phyloP scores from a whole-genome alignment of 2,329 filamentous ascomycete species.

The Aspergillus floridensis region DNA sequence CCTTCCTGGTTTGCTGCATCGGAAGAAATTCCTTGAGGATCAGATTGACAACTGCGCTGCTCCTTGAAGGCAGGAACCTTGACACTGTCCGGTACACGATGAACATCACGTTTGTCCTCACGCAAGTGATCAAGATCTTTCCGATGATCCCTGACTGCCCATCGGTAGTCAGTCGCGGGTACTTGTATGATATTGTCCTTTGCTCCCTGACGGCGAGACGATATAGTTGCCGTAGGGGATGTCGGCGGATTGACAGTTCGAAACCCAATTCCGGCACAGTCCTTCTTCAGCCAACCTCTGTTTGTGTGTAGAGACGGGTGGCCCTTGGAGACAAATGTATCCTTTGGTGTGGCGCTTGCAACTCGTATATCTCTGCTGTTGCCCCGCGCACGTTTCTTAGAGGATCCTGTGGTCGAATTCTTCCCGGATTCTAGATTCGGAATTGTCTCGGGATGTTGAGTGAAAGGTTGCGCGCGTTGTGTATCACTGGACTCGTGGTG shows the following conservation, averaged over 20 bases:
- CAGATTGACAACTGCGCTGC: neutral
- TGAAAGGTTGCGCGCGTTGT: conserved; percentile 1
- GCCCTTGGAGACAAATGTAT: conserved; percentile 1
- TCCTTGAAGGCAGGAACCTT: neutral
- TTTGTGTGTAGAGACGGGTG: conserved; percentile 7
- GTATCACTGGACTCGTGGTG: conserved; percentile 16
- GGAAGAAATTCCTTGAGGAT: neutral
- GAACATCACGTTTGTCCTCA: neutral
- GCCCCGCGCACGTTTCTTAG: neutral
- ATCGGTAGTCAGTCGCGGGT: neutral
- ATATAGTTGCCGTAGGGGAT: conserved; percentile 31
- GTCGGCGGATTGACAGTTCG: conserved; percentile 36
- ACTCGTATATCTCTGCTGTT: conserved; percentile 1
- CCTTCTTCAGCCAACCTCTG: conserved; percentile 31
- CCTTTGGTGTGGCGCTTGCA: conserved; percentile 8
- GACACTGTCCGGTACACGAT: neutral
- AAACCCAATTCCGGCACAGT: conserved; percentile 27
- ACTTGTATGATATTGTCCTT: conserved; percentile 11
- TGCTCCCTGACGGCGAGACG: conserved; percentile 18
- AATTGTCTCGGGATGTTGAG: neutral
- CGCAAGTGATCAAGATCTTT: neutral
- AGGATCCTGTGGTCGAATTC: neutral
- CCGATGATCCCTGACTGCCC: neutral
- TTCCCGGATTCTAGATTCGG: neutral
- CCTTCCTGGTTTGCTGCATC: conserved; percentile 10